Evolutionary conservation across 495 filamentous ascomycete genomes (phyloP), one percentile per base, ranked within the genome.

Genomic region (Lophiostoma macrostomum): DNA sequence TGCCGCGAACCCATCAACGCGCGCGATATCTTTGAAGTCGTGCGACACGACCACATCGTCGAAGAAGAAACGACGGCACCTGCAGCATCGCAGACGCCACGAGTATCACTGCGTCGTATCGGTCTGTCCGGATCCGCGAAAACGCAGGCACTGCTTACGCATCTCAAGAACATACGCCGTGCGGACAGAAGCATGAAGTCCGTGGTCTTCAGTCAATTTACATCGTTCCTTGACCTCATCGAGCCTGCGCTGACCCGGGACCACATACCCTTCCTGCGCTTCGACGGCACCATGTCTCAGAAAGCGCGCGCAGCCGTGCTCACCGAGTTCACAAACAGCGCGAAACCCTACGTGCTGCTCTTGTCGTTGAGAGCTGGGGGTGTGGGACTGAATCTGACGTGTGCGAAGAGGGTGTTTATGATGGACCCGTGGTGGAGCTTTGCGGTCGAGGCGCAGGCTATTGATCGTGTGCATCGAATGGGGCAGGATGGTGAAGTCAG

Each of bases 361-460:
- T 75, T 98, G 52, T 91, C 85, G 63, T 77, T 98, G 50, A 79
- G 89, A 39, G 93, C 94, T 2, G 93, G 93, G 16, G 93, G 93
- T 24, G 93, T 98, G 2, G 93, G 93, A 0, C 74, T 98, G 30
- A 98, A 98, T 63, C 74, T 99, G 35, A 96, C 91, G 3, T 80
- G 80, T 45, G 93, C 93, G 13, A 87, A 83, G 58, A 74, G 86
- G 45, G 94, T 97, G 10, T 96, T 85, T 67, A 90, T 99, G 86
- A 96, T 96, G 91, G 94, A 99, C 69, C 91, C 94, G 0, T 99
- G 94, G 94, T 99, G 94, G 94, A 93, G 88, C 57, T 96, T 88
- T 67, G 91, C 94, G 3, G 82, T 97, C 20, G 94, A 99, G 69
- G 89, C 90, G 8, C 94, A 99, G 67, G 94, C 94, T 20, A 96